These are phyloP conservation scores for Entomortierella parvispora DNA, from an alignment of 192 early-diverging fungal species.

Conservation along the genomic window DNA sequence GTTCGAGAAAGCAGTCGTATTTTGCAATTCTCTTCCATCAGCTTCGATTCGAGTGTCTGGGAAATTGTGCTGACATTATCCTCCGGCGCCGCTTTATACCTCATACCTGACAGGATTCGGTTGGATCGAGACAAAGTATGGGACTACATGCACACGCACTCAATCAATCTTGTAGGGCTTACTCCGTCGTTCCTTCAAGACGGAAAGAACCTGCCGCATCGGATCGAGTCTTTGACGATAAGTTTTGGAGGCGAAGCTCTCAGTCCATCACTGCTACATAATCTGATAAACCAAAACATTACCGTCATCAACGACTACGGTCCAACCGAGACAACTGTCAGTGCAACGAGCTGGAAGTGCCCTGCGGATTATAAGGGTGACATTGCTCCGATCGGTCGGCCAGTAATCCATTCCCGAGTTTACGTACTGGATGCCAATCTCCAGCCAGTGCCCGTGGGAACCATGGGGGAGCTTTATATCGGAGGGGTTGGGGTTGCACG, in stretches of 20 bases:
- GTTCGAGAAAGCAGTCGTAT: constrained; percentile 7
- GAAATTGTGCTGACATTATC: constrained; percentile 13
- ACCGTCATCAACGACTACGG: constrained; percentile 25
- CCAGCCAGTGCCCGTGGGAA: constrained; percentile 42
- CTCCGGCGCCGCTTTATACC: constrained; percentile 7
- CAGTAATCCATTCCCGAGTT: constrained; percentile 15
- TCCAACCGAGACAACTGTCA: constrained; percentile 26
- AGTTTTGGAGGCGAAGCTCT: constrained; percentile 10
- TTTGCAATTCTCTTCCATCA: constrained; percentile 15
- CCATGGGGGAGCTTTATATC: constrained; percentile 51
- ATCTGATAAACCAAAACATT: not conserved
- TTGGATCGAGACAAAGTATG: constrained; percentile 1
- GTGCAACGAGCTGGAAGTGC: not conserved
- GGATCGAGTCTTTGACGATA: constrained; percentile 1
- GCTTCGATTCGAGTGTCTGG: constrained; percentile 19
- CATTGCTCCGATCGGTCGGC: constrained; percentile 28
- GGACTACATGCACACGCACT: constrained; percentile 6
- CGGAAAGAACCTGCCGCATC: constrained; percentile 9
- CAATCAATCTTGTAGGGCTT: not conserved
- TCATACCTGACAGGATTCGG: not conserved
- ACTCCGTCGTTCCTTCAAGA: constrained; percentile 13
- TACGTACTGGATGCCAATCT: constrained; percentile 39
- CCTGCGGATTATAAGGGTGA: not conserved
- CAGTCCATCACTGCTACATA: constrained; percentile 3
- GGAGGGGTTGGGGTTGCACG: constrained; percentile 49